A percentile compares a stretch with the other conserved stretches of the same genome.
Evolutionary conservation across 352 stramenopile genomes (phyloP).

Genomic region (Paralagenidium karlingii): DNA sequence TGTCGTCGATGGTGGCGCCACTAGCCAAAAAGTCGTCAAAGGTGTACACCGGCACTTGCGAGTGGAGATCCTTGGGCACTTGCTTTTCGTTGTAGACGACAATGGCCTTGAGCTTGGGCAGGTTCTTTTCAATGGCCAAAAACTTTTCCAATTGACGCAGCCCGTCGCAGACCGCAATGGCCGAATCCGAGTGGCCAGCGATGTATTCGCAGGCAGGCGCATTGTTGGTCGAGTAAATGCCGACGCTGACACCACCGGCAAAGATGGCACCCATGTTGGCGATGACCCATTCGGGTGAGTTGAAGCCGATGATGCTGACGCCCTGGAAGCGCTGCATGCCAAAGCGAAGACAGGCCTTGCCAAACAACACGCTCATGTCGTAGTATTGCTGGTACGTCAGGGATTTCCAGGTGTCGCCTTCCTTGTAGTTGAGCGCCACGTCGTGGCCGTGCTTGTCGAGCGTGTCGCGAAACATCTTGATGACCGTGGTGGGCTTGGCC

Average conservation of each 20-base stretch:
- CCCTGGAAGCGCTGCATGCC: slow-evolving; percentile 60
- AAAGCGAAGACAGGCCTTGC: slow-evolving; percentile 62
- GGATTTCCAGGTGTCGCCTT: slow-evolving; percentile 19
- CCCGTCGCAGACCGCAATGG: slow-evolving; percentile 88
- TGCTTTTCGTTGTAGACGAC: slow-evolving; percentile 84
- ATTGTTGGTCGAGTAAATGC: slow-evolving; percentile 95
- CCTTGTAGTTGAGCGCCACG: slow-evolving; percentile 17
- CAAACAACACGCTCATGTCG: slow-evolving; percentile 56
- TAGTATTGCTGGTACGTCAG: slow-evolving; percentile 73
- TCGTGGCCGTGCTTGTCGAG: slow-evolving; percentile 25
- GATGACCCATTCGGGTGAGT: slow-evolving; percentile 89
- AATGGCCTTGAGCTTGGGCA: slow-evolving; percentile 87
- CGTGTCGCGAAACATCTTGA: neutral
- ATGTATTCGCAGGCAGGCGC: slow-evolving; percentile 89
- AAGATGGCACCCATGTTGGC: slow-evolving; percentile 88
- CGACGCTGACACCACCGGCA: slow-evolving; percentile 83
- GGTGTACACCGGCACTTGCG: slow-evolving; percentile 50
- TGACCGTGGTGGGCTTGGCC: slow-evolving; percentile 29
- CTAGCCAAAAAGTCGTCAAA: slow-evolving; percentile 73
- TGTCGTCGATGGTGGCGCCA: slow-evolving; percentile 44
- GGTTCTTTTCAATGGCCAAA: slow-evolving; percentile 66
- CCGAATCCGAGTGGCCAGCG: slow-evolving; percentile 87
- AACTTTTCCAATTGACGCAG: slow-evolving; percentile 92
- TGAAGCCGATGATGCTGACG: slow-evolving; percentile 87
- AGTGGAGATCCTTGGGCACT: slow-evolving; percentile 55